Conservation (phyloP, 1,284 basidiomycete species). For the Erythrobasidium hasegawianum region DNA sequence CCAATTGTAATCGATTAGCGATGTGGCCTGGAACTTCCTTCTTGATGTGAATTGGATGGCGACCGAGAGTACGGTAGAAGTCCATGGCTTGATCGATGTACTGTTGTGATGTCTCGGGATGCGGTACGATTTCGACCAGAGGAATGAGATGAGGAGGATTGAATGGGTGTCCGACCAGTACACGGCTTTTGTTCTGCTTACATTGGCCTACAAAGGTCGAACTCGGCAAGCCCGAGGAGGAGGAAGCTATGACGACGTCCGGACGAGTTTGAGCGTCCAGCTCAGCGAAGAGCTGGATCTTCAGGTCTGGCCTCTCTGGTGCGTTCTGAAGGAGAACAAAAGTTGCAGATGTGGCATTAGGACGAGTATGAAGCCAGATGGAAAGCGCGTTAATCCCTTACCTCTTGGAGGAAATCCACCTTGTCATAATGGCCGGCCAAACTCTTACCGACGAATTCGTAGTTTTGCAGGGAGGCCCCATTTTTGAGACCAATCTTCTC, state of each 20-base stretch:
- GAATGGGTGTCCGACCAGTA: slow-evolving; percentile 35
- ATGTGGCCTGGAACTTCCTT: slow-evolving; percentile 26
- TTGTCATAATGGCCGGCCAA: slow-evolving; percentile 7
- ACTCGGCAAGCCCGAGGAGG: slow-evolving; percentile 18
- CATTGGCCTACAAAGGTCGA: slow-evolving; percentile 10
- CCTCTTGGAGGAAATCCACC: slow-evolving; percentile 34
- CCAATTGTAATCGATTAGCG: no score
- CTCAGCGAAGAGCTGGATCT: no score
- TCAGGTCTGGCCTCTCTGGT: no score
- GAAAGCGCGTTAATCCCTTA: slow-evolving; percentile 22
- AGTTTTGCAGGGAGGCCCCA: no score
- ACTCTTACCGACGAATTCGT: no score
- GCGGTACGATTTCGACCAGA: slow-evolving; percentile 33
- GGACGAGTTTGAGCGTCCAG: slow-evolving; percentile 1
- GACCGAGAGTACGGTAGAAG: slow-evolving; percentile 20
- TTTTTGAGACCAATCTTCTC: no score
- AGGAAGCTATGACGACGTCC: slow-evolving; percentile 14
- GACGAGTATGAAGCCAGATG: no score
- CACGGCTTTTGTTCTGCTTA: no score
- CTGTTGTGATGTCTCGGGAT: slow-evolving; percentile 9
- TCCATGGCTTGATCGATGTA: slow-evolving; percentile 7
- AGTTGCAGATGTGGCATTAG: no score
- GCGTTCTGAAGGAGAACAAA: no score
- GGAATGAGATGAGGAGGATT: slow-evolving; percentile 35
- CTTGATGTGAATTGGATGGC: slow-evolving; percentile 19